These are phyloP conservation scores for Tieghemiomyces parasiticus DNA, from an alignment of 192 early-diverging fungal species.

Conservation along the genomic window DNA sequence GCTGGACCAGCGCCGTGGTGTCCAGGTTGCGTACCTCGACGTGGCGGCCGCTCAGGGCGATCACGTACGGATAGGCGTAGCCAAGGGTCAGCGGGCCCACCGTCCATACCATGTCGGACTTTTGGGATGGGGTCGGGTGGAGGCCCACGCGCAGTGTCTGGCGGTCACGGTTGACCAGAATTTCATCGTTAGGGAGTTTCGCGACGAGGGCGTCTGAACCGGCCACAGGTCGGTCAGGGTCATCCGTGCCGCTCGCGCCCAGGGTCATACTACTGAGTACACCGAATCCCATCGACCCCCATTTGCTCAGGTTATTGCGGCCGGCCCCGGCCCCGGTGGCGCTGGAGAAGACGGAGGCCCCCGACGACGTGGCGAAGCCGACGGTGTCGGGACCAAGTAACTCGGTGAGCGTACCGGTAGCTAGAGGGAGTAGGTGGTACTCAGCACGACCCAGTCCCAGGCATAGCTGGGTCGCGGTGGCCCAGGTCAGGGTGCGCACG, in stretches of 20 bases:
- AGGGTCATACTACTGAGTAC: background rate
- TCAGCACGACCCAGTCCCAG: constrained; percentile 30
- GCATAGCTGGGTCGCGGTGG: constrained; percentile 49
- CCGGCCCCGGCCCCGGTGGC: background rate
- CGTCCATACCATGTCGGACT: constrained; percentile 43
- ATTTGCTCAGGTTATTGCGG: background rate
- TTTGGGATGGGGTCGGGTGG: constrained; percentile 37
- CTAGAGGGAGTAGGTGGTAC: background rate
- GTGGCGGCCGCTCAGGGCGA: constrained; percentile 45
- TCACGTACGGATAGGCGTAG: constrained; percentile 53
- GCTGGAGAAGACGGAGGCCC: constrained; percentile 8
- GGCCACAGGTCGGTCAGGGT: constrained; percentile 1
- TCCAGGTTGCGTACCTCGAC: constrained; percentile 81
- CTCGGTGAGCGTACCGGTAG: constrained; percentile 22
- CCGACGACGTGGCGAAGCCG: constrained; percentile 24
- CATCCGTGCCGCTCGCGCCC: background rate
- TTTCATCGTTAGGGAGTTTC: constrained; percentile 44
- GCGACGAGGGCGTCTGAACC: constrained; percentile 27
- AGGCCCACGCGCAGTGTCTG: constrained; percentile 18
- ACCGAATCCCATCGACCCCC: constrained; percentile 4
- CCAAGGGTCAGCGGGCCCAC: constrained; percentile 43
- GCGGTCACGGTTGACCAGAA: constrained; percentile 23
- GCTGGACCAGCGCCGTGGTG: constrained; percentile 70
- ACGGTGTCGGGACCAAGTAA: constrained; percentile 28
- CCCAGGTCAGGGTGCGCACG: constrained; percentile 62